phyloP scores from a whole-genome alignment of 768 basidiomycete species.

The Pisolithus marmoratus region DNA sequence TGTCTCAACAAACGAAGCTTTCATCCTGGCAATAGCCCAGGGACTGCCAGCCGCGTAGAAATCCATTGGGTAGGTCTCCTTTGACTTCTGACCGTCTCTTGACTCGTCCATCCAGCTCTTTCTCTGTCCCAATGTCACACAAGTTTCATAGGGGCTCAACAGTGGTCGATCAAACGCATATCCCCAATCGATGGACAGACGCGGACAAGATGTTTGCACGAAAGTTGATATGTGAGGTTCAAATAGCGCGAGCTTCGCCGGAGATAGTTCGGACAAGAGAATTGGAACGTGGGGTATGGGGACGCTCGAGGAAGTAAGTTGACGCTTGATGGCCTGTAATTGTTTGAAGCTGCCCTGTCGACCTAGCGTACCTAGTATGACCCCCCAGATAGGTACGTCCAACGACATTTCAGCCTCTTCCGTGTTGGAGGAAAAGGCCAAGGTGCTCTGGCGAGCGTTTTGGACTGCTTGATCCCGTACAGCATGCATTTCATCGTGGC shows the following conservation, averaged over 20 bases:
- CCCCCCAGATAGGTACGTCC: slow-evolving; percentile 62
- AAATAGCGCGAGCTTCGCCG: slow-evolving; percentile 86
- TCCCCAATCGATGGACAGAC: slow-evolving; percentile 97
- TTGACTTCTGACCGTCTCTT: slow-evolving; percentile 14
- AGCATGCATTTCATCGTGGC: slow-evolving; percentile 81
- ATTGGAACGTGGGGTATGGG: slow-evolving; percentile 81
- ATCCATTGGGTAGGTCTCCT: slow-evolving; percentile 82
- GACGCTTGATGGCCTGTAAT: slow-evolving; percentile 75
- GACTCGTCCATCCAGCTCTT: slow-evolving; percentile 59
- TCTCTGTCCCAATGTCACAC: slow-evolving; percentile 65
- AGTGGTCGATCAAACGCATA: slow-evolving; percentile 90
- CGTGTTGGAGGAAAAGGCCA: slow-evolving; percentile 16
- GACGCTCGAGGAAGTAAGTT: slow-evolving; percentile 48
- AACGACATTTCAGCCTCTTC: slow-evolving; percentile 2
- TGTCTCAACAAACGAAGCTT: slow-evolving; percentile 36
- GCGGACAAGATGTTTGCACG: slow-evolving; percentile 94
- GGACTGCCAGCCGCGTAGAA: slow-evolving; percentile 83
- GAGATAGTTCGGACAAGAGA: slow-evolving; percentile 94
- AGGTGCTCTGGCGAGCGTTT: slow-evolving; percentile 63
- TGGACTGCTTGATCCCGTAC: slow-evolving; percentile 72
- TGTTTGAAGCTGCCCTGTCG: slow-evolving; percentile 91
- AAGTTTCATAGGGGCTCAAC: slow-evolving; percentile 89
- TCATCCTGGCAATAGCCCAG: slow-evolving; percentile 65
- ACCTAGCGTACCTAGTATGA: slow-evolving; percentile 90
- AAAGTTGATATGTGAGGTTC: slow-evolving; percentile 79